Evolutionary conservation across 1,139 yeast species (phyloP), one percentile per base, ranked within the genome.

Genomic region (Lodderomyces pseudojiufengensis): DNA sequence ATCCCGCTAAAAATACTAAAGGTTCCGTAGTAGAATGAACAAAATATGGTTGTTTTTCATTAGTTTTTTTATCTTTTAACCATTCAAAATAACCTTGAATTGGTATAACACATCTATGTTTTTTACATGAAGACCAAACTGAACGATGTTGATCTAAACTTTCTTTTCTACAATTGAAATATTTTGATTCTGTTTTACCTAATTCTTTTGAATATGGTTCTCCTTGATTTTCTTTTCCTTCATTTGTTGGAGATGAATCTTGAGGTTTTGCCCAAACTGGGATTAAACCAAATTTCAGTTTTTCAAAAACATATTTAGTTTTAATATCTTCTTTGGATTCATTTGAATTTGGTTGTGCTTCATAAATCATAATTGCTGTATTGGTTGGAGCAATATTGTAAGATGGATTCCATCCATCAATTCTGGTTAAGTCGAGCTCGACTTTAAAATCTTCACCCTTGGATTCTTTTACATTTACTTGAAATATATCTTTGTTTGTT

Each of bases 41-140:
- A 52, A 65, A 88, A 53, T 82, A 77, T 0, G 97, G 96, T 0
- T 55, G 54, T 46, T 75, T 79, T 13, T 63, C 64, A 36, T 51
- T 58, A 2, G 51, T 52, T 12, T 50, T 40, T 20, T 28, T 28
- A 15, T 15, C 18, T 34, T 63, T 63, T 22, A 50, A 57, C 97
- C 97, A 88, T 56, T 88, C 97, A 52, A 76, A 88, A 55, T 88
- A 90, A 0, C 97, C 97, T 49, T 76, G 76, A 28, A 84, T 73
- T 0, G 95, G 90, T 0, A 87, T 76, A 1, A 81, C 80, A 52
- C 96, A 88, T 27, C 86, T 55, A 12, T 56, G 49, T 12, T 59
- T 57, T 22, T 66, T 54, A 7, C 63, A 55, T 9, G 72, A 48
- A 18, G 59, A 65, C 88, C 90, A 83, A 22, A 78, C 56, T 23